These are phyloP conservation scores for Oryza australiensis DNA, from an alignment of 176 grass and related monocot genomes.

Conservation along the genomic window DNA sequence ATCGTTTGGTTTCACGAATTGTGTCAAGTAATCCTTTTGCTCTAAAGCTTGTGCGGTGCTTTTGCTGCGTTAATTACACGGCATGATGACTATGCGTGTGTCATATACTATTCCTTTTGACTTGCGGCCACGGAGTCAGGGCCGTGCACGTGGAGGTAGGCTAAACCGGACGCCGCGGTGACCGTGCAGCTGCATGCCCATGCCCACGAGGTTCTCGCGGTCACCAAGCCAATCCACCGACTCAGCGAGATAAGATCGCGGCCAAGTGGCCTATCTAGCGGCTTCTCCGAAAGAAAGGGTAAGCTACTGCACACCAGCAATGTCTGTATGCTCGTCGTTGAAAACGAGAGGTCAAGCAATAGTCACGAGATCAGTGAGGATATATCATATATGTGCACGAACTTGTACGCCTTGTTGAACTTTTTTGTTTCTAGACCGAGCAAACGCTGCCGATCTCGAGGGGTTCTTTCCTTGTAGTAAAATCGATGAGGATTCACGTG, in stretches of 20 bases:
- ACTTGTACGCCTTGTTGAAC: neutral
- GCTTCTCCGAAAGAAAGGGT: neutral
- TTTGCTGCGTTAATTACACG: neutral
- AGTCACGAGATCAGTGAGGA: neutral
- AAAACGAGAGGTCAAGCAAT: neutral
- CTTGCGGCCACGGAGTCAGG: neutral
- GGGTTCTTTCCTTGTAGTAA: neutral
- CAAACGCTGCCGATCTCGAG: neutral
- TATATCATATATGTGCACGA: too few species aligned
- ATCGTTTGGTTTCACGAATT: neutral
- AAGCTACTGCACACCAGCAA: neutral
- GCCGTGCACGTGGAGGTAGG: slow-evolving; percentile 23
- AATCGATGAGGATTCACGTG: slow-evolving; percentile 31
- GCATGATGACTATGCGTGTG: neutral
- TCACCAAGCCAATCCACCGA: neutral
- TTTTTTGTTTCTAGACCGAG: neutral
- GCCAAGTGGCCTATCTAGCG: neutral
- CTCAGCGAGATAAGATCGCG: slow-evolving; percentile 7
- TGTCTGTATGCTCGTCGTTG: neutral
- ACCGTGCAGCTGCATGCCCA: neutral
- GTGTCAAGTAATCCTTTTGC: neutral
- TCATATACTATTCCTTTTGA: neutral
- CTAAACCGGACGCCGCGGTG: slow-evolving; percentile 29
- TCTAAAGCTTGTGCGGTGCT: neutral
- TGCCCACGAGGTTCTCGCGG: slow-evolving; percentile 34